Base-by-base conservation (phyloP, 176 grass and related monocot species). In the Poa pratensis region DNA sequence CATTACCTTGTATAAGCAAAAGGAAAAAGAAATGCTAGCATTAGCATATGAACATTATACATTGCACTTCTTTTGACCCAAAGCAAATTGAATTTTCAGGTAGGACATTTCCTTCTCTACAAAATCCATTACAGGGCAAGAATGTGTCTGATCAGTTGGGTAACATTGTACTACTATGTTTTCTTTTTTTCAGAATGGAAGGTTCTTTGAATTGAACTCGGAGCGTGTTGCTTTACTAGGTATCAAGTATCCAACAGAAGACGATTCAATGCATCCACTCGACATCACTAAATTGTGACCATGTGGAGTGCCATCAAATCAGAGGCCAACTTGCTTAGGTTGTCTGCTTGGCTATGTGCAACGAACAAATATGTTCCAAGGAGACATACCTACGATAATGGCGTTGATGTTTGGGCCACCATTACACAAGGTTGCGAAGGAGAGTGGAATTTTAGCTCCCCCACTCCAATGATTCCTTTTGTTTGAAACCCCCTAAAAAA, bases 331-430 rank as follows among this genome's bases (percentile, higher is more conserved):
- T 4, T 67, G 42, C 59, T n/a, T n/a, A n/a, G 57, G 67, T 30
- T 86, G 69, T 65, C 45, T 65, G 43, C 43, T 23, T 45, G 46
- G 23, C 57, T 30, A 66, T 63, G 69, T 85, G 46, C 83, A 66
- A 66, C 19, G 80, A 84, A 66, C 58, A 76, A 18, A 76, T 6
- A 40, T 50, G 39, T 62, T 48, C 4, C 17, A 48, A n/a, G 39
- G 53, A 48, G 54, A 22, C 39, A 74, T 64, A 12, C 27, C 42
- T 51, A 10, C 19, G 32, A 74, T 64, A 63, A 37, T 50, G 17
- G 42, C 24, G 19, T 12, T 63, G 39, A 61, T 6, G 30, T 9
- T 46, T 50, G 53, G 46, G 27, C 13, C 51, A 11, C 64, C 30
- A 82, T 82, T n/a, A 27, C 9, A 15, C 15, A 19, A 53, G 17